Evolutionary conservation across 2,329 filamentous ascomycete species (phyloP).

Genomic region (Lecanicillium sp.): DNA sequence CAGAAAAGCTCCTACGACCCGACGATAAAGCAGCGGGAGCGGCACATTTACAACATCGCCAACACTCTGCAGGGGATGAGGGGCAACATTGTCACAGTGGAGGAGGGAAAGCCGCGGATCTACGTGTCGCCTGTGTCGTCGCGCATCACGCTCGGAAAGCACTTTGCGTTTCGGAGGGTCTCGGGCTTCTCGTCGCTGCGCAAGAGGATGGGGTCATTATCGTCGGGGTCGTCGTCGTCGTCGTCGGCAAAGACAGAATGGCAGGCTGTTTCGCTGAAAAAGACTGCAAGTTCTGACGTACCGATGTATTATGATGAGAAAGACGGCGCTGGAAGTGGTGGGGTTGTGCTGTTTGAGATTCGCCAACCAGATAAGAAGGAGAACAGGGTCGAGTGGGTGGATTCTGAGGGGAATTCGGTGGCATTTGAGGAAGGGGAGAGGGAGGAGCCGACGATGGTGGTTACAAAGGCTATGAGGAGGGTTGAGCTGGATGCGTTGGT

Average conservation of each 20-base stretch:
- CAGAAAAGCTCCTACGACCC: slow-evolving; percentile 1
- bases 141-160: too few relatives aligned
- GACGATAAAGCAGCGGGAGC: slow-evolving; percentile 7
- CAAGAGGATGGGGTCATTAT: too few relatives aligned
- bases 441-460: slow-evolving; percentile 8
- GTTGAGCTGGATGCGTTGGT: slow-evolving; percentile 15
- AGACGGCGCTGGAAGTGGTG: not conserved
- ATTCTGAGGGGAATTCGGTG: slow-evolving; percentile 10
- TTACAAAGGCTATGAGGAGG: slow-evolving; percentile 12
- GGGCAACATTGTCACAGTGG: too few relatives aligned
- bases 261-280: too few relatives aligned
- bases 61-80: not conserved
- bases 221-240: too few relatives aligned
- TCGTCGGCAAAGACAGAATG: too few relatives aligned
- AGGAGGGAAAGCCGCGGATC: too few relatives aligned
- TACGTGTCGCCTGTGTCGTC: too few relatives aligned
- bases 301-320: too few relatives aligned
- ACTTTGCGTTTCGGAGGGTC: too few relatives aligned
- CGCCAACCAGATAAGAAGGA: slow-evolving; percentile 7
- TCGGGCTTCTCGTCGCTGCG: too few relatives aligned
- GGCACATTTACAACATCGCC: slow-evolving; percentile 12
- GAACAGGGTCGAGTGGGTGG: slow-evolving; percentile 14
- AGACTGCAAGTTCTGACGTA: too few relatives aligned
- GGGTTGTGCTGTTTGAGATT: slow-evolving; percentile 14
- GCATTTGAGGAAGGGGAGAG: slow-evolving; percentile 12